A percentile compares a stretch with the other conserved stretches of the same genome.
These are phyloP conservation scores for Lathyrus tuberosus DNA, from an alignment of 306 rosid species.

Conservation along the genomic window DNA sequence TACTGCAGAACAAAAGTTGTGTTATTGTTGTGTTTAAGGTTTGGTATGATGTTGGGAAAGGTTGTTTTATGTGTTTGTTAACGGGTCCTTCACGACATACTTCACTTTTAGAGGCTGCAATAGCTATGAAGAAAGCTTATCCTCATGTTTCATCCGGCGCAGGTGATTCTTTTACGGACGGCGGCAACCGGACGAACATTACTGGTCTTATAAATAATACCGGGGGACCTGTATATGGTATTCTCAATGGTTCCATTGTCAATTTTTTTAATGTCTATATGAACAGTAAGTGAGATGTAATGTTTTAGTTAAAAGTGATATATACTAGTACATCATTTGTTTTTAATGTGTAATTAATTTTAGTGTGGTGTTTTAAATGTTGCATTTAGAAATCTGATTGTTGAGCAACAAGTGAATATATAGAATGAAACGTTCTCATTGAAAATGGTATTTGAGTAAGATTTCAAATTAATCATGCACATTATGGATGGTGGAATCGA, in stretches of 20 bases:
- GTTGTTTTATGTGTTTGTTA: neutral
- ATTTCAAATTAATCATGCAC: no score
- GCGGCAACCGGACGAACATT: neutral
- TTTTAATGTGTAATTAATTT: no score
- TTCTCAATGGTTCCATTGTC: conserved; percentile 16
- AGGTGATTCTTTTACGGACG: neutral
- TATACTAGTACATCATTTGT: neutral
- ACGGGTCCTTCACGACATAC: neutral
- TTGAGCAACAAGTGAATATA: no score
- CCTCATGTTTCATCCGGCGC: neutral
- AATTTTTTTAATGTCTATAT: neutral
- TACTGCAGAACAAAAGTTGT: neutral
- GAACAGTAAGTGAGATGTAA: neutral
- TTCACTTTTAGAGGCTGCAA: neutral
- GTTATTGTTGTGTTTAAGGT: neutral
- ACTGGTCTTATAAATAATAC: conserved; percentile 12
- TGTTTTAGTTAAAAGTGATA: neutral
- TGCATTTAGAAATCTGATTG: no score
- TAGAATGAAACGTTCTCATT: no score
- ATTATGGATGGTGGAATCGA: no score
- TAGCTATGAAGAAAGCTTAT: neutral
- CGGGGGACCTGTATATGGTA: neutral
- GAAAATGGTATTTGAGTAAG: no score
- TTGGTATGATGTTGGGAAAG: neutral
- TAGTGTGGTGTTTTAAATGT: no score